Evolutionary conservation across 768 basidiomycete genomes (phyloP), one percentile per base, ranked within the genome.

Genomic region (Chiua virens): DNA sequence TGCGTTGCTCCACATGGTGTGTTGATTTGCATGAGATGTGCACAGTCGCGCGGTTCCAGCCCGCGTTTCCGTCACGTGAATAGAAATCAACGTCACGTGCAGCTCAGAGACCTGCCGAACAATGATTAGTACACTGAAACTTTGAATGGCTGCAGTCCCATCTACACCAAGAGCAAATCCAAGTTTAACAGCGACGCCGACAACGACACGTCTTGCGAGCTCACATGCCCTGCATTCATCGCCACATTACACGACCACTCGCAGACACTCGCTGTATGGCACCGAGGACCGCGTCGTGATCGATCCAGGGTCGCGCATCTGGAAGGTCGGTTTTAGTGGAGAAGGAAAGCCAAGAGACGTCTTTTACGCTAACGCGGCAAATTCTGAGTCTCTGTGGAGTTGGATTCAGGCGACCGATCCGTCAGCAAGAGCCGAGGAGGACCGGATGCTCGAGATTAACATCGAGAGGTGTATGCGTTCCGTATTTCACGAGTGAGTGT

Each of bases 251-350:
- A 70, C 84, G 11, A 92, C 90, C 10, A 89, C 89, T 2, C 77
- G 92, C 41, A 78, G 93, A 48, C 96, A 98, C 66, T 96, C 94
- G 1, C 73, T 98, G 8, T 99, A 99, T 71, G 97, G 97, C 23
- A 92, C 90, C 8, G 97, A 99, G 65, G 97, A 98, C 71, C 80
- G 96, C 41, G 82, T 98, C 37, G 82, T 99, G 50, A 88, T 99
- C 56, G 97, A 99, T 68, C 87, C 94, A 21, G 97, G 97, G 18
- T 93, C 91, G 41, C 78, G 87, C 47, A 80, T 94, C 53, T 98
- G 96, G 95, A 97, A 95, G 73, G 91, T 95, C 11, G 97, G 97
- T 3, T 98, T 98, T 74, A 95, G 93, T 62, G 96, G 96, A 14
- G 97, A 99, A 73, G 85, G 93, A 5, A 79, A 84, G 52, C 94